These are phyloP conservation scores for Entomophthora muscae DNA, from an alignment of 371 early-diverging fungal species.

Conservation along the genomic window DNA sequence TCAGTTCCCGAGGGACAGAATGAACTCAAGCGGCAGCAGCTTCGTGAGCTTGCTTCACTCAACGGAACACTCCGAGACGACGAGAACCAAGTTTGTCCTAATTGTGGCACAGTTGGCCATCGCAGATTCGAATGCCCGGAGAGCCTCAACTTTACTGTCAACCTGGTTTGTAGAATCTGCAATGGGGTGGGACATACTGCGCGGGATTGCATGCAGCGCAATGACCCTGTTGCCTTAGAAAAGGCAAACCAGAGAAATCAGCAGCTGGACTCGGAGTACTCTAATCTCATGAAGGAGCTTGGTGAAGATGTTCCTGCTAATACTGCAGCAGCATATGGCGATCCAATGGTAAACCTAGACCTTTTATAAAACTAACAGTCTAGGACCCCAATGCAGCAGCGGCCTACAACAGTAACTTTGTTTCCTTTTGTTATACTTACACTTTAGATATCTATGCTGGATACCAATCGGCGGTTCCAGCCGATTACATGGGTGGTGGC, in stretches of 20 bases:
- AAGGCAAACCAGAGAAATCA: constrained; percentile 56
- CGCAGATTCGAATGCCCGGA: constrained; percentile 86
- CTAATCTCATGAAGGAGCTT: constrained; percentile 78
- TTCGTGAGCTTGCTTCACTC: constrained; percentile 83
- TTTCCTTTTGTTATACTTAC: too few relatives aligned
- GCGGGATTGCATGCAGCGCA: constrained; percentile 62
- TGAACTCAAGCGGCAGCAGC: constrained; percentile 79
- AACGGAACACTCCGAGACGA: constrained; percentile 94
- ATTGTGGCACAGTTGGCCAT: constrained; percentile 87
- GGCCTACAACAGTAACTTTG: too few relatives aligned
- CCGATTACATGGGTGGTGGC: too few relatives aligned
- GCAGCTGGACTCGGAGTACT: constrained; percentile 76
- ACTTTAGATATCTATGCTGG: too few relatives aligned
- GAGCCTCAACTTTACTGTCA: constrained; percentile 54
- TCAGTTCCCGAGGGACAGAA: constrained; percentile 87
- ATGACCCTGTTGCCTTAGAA: constrained; percentile 50
- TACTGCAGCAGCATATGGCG: constrained; percentile 13
- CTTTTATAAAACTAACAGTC: too few relatives aligned
- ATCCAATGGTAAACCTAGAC: too few relatives aligned
- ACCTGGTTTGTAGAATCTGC: constrained; percentile 77
- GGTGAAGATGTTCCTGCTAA: constrained; percentile 41
- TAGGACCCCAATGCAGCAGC: too few relatives aligned
- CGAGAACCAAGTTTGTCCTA: constrained; percentile 81
- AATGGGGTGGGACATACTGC: constrained; percentile 83
- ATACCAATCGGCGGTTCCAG: too few relatives aligned